Evolutionary conservation across 1,284 basidiomycete genomes (phyloP), one percentile per base, ranked within the genome.

Genomic region (Cutaneotrichosporon cavernicola): DNA sequence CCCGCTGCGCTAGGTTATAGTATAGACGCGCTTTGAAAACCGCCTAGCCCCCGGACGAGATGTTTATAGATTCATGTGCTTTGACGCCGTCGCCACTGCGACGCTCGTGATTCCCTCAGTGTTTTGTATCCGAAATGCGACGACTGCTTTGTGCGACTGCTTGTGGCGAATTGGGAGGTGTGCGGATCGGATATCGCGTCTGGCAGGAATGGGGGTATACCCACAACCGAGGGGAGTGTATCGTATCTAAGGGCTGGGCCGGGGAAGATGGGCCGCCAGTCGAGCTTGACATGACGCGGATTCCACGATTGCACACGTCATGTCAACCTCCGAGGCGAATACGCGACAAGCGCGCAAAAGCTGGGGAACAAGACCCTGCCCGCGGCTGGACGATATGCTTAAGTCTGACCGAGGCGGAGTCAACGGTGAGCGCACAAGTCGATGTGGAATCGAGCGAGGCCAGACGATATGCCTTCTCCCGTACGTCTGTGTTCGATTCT

Each of bases 51-150:
- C 51, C 30, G 31, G 51, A 53, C 38, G 36, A 40, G 36, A 56
- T 56, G 55, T 26, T 56, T 56, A 56, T 40, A 56, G 34, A 43
- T 56, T 56, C 30, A 53, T 53, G 51, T 32, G 51, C 51, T 32
- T 32, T 32, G 30, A 32, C 30, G 51, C 30, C 51, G 51, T 32
- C 26, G 26, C 34, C 30, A 16, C 34, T 16, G 31, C 51, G 30
- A 53, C 51, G 30, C 51, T 34, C 31, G 26, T 16, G 31, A 34
- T 53, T 34, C 51, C 51, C 31, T 9, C 30, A 53, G 51, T 53
- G 51, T 53, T 53, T 53, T 53, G 51, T 53, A 53, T 53, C 30
- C 51, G 51, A 32, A 31, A 53, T 53, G 51, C 30, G 51, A 53
- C 18, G 51, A 32, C 30, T 34, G 51, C 9, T 34, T 32, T 22